Percentiles rank a stretch among this genome's conserved stretches.
These are phyloP conservation scores for Penstemon davidsonii DNA, from an alignment of 257 asterid species.

Conservation along the genomic window DNA sequence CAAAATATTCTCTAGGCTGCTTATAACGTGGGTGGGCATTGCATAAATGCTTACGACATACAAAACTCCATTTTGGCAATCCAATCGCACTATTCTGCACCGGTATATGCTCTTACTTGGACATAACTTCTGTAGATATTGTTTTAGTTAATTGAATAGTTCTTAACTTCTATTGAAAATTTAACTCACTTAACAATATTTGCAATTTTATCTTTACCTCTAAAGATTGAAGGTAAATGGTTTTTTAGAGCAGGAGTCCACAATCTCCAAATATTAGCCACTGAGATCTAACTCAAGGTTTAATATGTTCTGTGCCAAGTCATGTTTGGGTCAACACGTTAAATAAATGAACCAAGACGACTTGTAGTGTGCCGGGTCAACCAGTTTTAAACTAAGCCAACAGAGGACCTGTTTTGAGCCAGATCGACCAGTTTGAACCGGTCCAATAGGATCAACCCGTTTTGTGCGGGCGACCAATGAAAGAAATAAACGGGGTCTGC, in stretches of 20 bases:
- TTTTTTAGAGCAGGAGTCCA: neutral
- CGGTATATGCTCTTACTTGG: constrained; percentile 48
- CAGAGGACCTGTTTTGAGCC: no score
- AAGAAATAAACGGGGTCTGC: neutral
- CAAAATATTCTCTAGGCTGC: constrained; percentile 51
- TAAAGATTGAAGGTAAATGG: neutral
- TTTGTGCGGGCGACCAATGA: no score
- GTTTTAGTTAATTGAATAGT: constrained; percentile 8
- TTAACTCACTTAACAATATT: neutral
- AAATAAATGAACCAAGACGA: neutral
- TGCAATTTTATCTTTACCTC: neutral
- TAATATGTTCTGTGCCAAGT: no score
- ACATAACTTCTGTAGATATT: constrained; percentile 11
- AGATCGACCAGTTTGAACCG: no score
- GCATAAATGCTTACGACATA: constrained; percentile 75
- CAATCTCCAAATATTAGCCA: neutral
- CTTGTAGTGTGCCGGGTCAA: no score
- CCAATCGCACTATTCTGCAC: constrained; percentile 74
- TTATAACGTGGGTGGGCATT: constrained; percentile 82
- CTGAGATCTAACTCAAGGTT: neutral
- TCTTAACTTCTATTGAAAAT: neutral
- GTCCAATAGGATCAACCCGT: no score
- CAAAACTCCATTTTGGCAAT: constrained; percentile 78
- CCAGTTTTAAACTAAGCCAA: no score
- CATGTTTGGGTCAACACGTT: no score